These are phyloP conservation scores for Periglandula ipomoeae DNA, from an alignment of 2,329 filamentous ascomycete genomes.

Conservation along the genomic window DNA sequence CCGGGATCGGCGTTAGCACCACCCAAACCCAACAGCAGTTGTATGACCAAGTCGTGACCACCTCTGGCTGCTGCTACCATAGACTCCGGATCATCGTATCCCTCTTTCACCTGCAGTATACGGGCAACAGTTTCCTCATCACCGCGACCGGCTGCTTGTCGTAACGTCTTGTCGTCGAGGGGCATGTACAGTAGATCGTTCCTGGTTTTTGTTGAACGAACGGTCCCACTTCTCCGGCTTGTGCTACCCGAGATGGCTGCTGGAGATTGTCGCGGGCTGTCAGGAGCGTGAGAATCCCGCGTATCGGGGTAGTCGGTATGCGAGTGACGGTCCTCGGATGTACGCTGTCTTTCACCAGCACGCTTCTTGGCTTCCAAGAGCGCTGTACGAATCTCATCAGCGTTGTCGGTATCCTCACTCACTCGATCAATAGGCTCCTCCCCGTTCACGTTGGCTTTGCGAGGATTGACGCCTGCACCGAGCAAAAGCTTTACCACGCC, in stretches of 20 bases:
- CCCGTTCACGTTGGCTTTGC: conserved; percentile 83
- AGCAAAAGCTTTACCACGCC: conserved; percentile 80
- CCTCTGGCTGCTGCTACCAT: conserved; percentile 87
- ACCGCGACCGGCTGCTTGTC: conserved; percentile 50
- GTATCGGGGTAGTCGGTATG: conserved; percentile 36
- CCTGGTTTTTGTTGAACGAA: conserved; percentile 54
- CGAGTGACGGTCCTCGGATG: conserved; percentile 48
- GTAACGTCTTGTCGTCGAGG: conserved; percentile 51
- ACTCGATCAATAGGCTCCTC: conserved; percentile 86
- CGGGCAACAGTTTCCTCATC: conserved; percentile 53
- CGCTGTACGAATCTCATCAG: conserved; percentile 65
- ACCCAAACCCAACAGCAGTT: conserved; percentile 63
- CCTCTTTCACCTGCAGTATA: conserved; percentile 51
- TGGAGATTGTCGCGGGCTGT: conserved; percentile 50
- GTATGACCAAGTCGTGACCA: conserved; percentile 80
- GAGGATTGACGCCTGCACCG: conserved; percentile 81
- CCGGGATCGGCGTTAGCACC: conserved; percentile 59
- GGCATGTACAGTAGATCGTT: conserved; percentile 56
- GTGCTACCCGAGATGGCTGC: conserved; percentile 28
- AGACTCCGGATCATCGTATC: conserved; percentile 67
- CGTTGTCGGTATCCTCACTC: conserved; percentile 63
- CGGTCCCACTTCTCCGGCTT: conserved; percentile 43
- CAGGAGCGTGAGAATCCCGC: conserved; percentile 44
- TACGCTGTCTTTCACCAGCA: conserved; percentile 42
- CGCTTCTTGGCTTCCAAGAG: conserved; percentile 53